Percentiles rank a stretch among this genome's conserved stretches.
These are phyloP conservation scores for Metschnikowia borealis DNA, from an alignment of 805 yeast species.

Conservation along the genomic window DNA sequence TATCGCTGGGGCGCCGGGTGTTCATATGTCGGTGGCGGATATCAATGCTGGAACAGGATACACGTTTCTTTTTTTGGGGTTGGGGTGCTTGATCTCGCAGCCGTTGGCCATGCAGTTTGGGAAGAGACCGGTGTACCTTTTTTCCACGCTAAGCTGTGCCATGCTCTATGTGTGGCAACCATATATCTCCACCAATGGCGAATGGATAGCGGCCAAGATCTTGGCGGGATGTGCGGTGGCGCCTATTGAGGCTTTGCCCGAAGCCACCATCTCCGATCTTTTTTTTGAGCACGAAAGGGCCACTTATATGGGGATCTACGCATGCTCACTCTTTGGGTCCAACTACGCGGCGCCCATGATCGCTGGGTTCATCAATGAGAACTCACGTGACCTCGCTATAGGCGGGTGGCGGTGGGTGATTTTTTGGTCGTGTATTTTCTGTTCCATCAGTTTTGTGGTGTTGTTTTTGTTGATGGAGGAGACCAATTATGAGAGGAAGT, in stretches of 20 bases:
- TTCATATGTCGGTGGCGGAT: constrained; percentile 13
- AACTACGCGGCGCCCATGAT: constrained; percentile 16
- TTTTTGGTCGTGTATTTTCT: constrained; percentile 14
- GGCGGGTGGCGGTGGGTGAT: constrained; percentile 18
- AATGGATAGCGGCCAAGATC: constrained; percentile 15
- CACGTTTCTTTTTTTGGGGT: constrained; percentile 14
- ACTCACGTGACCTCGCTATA: constrained; percentile 4
- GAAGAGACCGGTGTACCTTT: constrained; percentile 42
- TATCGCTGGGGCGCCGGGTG: constrained; percentile 14
- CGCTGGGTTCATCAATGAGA: constrained; percentile 19
- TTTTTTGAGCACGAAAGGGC: constrained; percentile 47
- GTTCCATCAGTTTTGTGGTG: constrained; percentile 8
- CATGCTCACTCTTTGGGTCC: constrained; percentile 23
- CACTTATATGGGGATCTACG: constrained; percentile 16
- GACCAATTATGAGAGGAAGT: constrained; percentile 14
- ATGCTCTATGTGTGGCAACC: constrained; percentile 42
- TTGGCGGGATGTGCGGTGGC: constrained; percentile 27
- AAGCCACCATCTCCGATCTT: constrained; percentile 46
- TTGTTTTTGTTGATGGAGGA: constrained; percentile 17
- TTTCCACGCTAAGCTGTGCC: constrained; percentile 36
- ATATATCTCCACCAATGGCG: constrained; percentile 28
- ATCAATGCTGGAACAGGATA: constrained; percentile 17
- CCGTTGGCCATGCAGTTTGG: constrained; percentile 50
- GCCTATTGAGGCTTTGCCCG: constrained; percentile 48
- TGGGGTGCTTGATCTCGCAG: constrained; percentile 49